These are phyloP conservation scores for Spathaspora boniae DNA, from an alignment of 805 yeast species.

Conservation along the genomic window DNA sequence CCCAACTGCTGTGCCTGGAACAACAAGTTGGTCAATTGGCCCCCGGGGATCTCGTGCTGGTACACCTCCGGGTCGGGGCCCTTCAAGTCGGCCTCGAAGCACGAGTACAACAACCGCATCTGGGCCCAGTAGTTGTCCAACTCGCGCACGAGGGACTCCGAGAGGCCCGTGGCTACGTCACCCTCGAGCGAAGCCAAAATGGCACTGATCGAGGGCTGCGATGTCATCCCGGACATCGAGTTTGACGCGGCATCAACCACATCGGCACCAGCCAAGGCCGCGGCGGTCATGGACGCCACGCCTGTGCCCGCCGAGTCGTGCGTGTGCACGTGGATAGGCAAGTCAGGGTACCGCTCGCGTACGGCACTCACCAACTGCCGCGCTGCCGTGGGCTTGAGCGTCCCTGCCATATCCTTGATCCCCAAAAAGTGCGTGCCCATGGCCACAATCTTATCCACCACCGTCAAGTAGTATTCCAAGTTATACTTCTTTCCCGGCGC, in stretches of 20 bases:
- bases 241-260: constrained; percentile 96
- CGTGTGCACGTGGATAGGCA: constrained; percentile 98
- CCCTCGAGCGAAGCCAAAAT: constrained; percentile 90
- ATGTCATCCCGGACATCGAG: constrained; percentile 97
- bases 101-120: constrained; percentile 93
- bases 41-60: constrained; percentile 99
- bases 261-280: constrained; percentile 96
- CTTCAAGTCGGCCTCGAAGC: constrained; percentile 97
- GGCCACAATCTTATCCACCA: constrained; percentile 77
- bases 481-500: constrained; percentile 94
- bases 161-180: constrained; percentile 70
- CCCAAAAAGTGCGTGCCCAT: constrained; percentile 98
- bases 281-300: constrained; percentile 93
- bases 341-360: constrained; percentile 82
- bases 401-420: constrained; percentile 99
- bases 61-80: constrained; percentile 99
- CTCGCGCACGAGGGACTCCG: constrained; percentile 66
- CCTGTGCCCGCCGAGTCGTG: constrained; percentile 99
- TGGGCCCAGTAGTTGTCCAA: constrained; percentile 97
- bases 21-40: constrained; percentile 93
- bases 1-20: constrained; percentile 99
- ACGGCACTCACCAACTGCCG: constrained; percentile 71
- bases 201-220: constrained; percentile 96
- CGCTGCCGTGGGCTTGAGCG: constrained; percentile 94
- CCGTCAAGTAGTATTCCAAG: constrained; percentile 78